phyloP scores from a whole-genome alignment of 805 yeast genomes.

The Monosporozyma yasuniensis region DNA sequence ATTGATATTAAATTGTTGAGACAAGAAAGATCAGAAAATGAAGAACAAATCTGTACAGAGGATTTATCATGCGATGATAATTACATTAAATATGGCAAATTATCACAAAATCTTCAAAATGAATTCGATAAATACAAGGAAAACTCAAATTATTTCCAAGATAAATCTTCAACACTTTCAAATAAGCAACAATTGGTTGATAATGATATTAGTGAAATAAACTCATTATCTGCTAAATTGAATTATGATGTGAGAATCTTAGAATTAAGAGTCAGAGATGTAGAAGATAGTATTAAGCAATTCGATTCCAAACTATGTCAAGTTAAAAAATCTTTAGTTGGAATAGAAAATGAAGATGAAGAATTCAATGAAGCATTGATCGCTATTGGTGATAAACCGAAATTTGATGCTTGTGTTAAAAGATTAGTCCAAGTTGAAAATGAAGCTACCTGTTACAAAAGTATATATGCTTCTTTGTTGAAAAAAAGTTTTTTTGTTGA shows the following conservation, averaged over 20 bases:
- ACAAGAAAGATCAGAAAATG: conserved; percentile 9
- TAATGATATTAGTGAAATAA: conserved; percentile 40
- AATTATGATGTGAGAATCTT: conserved; percentile 58
- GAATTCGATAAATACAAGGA: conserved; percentile 3
- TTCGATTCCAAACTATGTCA: conserved; percentile 29
- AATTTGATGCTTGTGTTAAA: conserved; percentile 15
- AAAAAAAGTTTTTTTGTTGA: conserved; percentile 8
- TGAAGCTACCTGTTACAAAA: conserved; percentile 12
- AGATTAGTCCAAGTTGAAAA: conserved; percentile 10
- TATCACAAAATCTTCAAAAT: not conserved
- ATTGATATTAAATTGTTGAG: conserved; percentile 11
- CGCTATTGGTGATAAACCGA: conserved; percentile 9
- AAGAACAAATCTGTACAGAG: not conserved
- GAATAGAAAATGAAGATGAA: conserved; percentile 1
- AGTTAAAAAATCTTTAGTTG: conserved; percentile 14
- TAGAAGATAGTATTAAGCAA: conserved; percentile 49
- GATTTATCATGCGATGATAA: not conserved
- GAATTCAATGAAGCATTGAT: conserved; percentile 5
- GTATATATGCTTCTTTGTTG: conserved; percentile 12
- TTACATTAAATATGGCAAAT: not conserved
- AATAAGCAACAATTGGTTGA: conserved; percentile 29
- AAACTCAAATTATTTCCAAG: conserved; percentile 15
- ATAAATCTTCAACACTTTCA: conserved; percentile 15
- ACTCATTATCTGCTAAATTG: conserved; percentile 49
- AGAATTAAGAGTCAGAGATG: conserved; percentile 54